Conservation (phyloP, 164 flowering plant species). For the Santalum album region DNA sequence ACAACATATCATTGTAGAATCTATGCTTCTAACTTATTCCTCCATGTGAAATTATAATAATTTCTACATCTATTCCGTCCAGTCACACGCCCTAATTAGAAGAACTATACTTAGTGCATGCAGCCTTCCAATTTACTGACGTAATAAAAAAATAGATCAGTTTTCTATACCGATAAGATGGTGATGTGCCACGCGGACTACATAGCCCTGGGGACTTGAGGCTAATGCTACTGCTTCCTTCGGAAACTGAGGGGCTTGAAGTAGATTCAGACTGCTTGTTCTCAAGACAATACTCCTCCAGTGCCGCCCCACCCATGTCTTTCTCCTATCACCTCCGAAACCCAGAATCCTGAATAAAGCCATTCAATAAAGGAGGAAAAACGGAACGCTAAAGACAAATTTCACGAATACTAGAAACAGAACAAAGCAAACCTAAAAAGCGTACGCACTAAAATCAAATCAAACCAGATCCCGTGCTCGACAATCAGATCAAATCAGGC, state of each 20-base stretch:
- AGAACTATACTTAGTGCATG: no score
- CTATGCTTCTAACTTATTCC: no score
- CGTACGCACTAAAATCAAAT: background rate
- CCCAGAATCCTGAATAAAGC: conserved; percentile 20
- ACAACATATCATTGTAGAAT: no score
- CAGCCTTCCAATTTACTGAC: no score
- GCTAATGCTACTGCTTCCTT: conserved; percentile 45
- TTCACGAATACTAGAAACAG: background rate
- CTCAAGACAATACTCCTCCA: conserved; percentile 57
- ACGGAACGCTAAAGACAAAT: background rate
- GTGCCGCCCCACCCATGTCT: conserved; percentile 38
- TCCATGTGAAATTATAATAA: no score
- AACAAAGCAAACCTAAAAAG: background rate
- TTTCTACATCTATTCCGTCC: no score
- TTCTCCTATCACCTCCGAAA: conserved; percentile 21
- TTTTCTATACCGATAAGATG: conserved; percentile 69
- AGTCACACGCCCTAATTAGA: no score
- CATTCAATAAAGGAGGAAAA: background rate
- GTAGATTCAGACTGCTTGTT: conserved; percentile 63
- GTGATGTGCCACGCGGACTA: conserved; percentile 51
- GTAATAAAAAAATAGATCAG: no score
- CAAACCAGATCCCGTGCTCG: background rate
- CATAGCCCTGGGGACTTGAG: conserved; percentile 50
- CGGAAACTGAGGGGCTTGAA: conserved; percentile 70
- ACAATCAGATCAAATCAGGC: conserved; percentile 2